Evolutionary conservation across 1,139 yeast genomes (phyloP).

Genomic region (Suhomyces chickasaworum): DNA sequence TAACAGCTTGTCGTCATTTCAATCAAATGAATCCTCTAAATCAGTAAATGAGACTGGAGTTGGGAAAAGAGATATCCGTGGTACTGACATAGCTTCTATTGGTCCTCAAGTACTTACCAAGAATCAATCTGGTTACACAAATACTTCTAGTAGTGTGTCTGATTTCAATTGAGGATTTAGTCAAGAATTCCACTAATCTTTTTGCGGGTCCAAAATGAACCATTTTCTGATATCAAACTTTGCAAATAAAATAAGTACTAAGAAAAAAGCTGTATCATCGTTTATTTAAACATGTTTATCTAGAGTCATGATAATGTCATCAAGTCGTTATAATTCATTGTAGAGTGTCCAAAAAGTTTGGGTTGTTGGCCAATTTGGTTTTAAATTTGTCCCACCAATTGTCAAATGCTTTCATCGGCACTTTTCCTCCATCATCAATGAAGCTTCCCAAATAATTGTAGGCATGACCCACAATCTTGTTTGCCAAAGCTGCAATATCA

Average conservation of each 20-base stretch:
- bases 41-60: not conserved
- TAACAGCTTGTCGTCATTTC: not conserved
- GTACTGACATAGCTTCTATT: not conserved
- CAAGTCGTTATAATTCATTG: slow-evolving; percentile 4
- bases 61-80: not conserved
- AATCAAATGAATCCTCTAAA: not conserved
- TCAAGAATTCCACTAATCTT: not conserved
- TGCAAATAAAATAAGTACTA: not conserved
- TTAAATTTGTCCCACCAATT: slow-evolving; percentile 96
- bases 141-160: not conserved
- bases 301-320: not conserved
- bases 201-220: not conserved
- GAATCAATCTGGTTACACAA: not conserved
- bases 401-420: slow-evolving; percentile 85
- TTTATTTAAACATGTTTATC: not conserved
- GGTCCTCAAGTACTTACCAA: not conserved
- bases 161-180: not conserved
- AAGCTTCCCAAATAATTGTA: slow-evolving; percentile 88
- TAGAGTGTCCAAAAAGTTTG: slow-evolving; percentile 64
- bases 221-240: not conserved
- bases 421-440: slow-evolving; percentile 73
- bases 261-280: not conserved
- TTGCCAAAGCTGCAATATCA: slow-evolving; percentile 62
- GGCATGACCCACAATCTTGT: slow-evolving; percentile 87
- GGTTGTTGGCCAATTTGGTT: slow-evolving; percentile 72